Conservation (phyloP, 495 filamentous ascomycete species). For the Xylaria castorea region DNA sequence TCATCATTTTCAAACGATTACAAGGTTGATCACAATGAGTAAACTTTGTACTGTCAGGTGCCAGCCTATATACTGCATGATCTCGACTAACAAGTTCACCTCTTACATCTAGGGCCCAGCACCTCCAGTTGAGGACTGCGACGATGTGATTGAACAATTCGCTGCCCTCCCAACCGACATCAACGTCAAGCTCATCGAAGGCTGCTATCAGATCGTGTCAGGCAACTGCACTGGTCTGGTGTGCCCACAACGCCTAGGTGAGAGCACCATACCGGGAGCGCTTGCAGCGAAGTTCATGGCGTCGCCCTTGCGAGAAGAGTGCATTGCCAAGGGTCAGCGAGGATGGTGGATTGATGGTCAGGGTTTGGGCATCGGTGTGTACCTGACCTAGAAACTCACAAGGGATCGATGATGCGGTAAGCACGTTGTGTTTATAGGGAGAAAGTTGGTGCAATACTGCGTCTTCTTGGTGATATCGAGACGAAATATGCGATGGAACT, state of each 20-base stretch:
- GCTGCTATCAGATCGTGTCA: constrained; percentile 35
- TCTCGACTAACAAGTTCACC: constrained; percentile 4
- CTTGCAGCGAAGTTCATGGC: constrained; percentile 38
- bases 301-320: constrained; percentile 34
- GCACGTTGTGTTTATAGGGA: background rate
- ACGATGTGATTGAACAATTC: constrained; percentile 33
- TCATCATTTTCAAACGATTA: background rate
- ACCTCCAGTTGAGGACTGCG: constrained; percentile 39
- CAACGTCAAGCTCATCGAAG: constrained; percentile 36
- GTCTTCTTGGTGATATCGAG: constrained; percentile 1
- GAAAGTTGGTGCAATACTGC: background rate
- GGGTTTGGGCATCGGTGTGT: constrained; percentile 35
- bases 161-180: constrained; percentile 32
- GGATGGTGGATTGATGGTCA: constrained; percentile 40
- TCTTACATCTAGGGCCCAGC: constrained; percentile 30
- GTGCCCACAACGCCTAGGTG: constrained; percentile 37
- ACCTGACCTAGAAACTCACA: constrained; percentile 31
- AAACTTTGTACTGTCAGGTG: background rate
- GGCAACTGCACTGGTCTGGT: constrained; percentile 40
- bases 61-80: background rate
- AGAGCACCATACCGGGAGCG: constrained; percentile 34
- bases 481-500: constrained; percentile 19
- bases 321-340: constrained; percentile 39
- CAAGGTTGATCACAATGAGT: background rate
- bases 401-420: background rate